Conservation (phyloP, 306 rosid genomes). For the Ochetophila trinervis region DNA sequence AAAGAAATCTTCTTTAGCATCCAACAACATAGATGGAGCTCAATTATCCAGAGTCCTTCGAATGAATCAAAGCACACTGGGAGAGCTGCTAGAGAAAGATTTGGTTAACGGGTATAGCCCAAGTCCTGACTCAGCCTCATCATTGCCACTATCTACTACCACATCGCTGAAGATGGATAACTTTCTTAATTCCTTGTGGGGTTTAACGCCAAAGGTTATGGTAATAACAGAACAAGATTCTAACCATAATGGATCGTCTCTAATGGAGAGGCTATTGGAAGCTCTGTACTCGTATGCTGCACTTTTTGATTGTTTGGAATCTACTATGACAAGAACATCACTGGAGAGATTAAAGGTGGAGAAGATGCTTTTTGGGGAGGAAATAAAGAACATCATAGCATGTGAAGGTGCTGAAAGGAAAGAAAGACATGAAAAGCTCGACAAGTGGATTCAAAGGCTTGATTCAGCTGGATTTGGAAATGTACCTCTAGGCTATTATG, state of each 20-base stretch:
- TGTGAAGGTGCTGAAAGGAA: constrained; percentile 85
- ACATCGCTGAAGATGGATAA: constrained; percentile 45
- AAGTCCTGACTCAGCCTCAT: constrained; percentile 70
- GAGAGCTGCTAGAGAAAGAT: constrained; percentile 70
- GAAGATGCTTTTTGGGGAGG: constrained; percentile 87
- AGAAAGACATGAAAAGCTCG: constrained; percentile 80
- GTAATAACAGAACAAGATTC: constrained; percentile 79
- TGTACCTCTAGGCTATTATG: constrained; percentile 60
- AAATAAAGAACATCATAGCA: constrained; percentile 80
- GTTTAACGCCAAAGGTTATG: constrained; percentile 74
- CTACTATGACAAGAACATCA: constrained; percentile 68
- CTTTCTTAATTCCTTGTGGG: constrained; percentile 74
- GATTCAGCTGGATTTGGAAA: constrained; percentile 63
- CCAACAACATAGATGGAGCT: constrained; percentile 42
- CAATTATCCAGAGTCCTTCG: constrained; percentile 43
- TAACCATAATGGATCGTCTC: constrained; percentile 69
- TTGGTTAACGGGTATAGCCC: constrained; percentile 52
- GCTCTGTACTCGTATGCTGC: constrained; percentile 83
- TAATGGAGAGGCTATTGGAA: constrained; percentile 80
- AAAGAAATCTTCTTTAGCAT: constrained; percentile 40
- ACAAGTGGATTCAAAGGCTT: constrained; percentile 70
- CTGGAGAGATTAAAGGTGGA: constrained; percentile 78
- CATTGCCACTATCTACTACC: constrained; percentile 46
- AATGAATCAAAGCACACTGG: constrained; percentile 47
- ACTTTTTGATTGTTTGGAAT: constrained; percentile 82